These are phyloP conservation scores for Kernera saxatilis DNA, from an alignment of 345 rosid species.

Conservation along the genomic window DNA sequence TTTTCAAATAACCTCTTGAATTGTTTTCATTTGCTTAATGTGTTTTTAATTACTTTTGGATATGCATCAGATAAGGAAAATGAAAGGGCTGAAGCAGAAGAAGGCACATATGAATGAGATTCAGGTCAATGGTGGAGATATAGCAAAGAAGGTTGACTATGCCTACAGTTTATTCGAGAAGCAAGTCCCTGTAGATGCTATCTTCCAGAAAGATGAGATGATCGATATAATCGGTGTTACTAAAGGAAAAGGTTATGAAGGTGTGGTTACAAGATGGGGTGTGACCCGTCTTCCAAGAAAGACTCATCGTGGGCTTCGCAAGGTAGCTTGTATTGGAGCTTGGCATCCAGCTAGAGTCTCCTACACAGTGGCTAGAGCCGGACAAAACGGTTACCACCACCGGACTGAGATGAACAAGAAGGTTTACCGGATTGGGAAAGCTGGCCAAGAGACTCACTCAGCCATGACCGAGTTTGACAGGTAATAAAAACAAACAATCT, in stretches of 20 bases:
- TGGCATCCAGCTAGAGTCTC: conserved; percentile 99
- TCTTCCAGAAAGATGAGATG: conserved; percentile 95
- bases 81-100: conserved; percentile 93
- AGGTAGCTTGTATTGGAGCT: conserved; percentile 95
- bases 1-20: too few relatives aligned
- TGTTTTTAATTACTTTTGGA: not conserved
- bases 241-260: conserved; percentile 90
- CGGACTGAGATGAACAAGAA: conserved; percentile 95
- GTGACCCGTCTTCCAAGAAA: conserved; percentile 92
- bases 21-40: not conserved
- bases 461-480: conserved; percentile 84
- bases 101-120: conserved; percentile 91
- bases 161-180: conserved; percentile 86
- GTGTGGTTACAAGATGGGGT: conserved; percentile 97
- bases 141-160: conserved; percentile 72
- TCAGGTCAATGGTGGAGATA: conserved; percentile 82
- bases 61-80: conserved; percentile 53
- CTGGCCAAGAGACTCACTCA: conserved; percentile 65
- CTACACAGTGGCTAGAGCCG: conserved; percentile 92
- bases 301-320: conserved; percentile 93
- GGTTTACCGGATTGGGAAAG: conserved; percentile 72
- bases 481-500: conserved; percentile 22
- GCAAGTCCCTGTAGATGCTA: conserved; percentile 68
- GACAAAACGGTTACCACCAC: conserved; percentile 92
- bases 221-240: conserved; percentile 86